A percentile compares a stretch with the other conserved stretches of the same genome.
phyloP scores from a whole-genome alignment of 495 filamentous ascomycete species.

The Xylaria flabelliformis region DNA sequence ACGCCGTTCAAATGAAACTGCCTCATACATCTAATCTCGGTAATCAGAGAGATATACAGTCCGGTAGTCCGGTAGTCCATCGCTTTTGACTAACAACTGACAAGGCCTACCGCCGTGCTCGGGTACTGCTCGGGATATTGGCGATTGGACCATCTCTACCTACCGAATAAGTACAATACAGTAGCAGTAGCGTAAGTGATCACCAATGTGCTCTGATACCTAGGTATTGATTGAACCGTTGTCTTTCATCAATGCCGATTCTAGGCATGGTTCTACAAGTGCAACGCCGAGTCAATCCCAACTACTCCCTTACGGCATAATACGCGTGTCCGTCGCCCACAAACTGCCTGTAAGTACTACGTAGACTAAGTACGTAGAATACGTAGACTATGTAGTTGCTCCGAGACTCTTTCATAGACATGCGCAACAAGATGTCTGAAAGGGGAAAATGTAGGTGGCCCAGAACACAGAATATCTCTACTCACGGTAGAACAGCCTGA shows the following conservation, averaged over 20 bases:
- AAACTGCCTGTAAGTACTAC: background rate
- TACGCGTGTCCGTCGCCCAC: slow-evolving; percentile 1
- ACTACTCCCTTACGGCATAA: background rate
- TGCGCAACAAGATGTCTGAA: background rate
- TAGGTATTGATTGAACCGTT: background rate
- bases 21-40: background rate
- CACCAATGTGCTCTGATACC: background rate
- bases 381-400: too few species aligned
- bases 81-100: background rate
- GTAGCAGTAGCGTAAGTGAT: background rate
- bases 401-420: slow-evolving; percentile 5
- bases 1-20: background rate
- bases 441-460: background rate
- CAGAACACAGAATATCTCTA: background rate
- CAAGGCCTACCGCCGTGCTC: background rate
- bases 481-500: slow-evolving; percentile 1
- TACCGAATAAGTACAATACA: background rate
- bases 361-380: too few species aligned
- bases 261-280: slow-evolving; percentile 4
- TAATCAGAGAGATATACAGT: background rate
- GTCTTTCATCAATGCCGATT: slow-evolving; percentile 1
- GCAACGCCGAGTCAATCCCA: background rate
- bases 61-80: too few species aligned
- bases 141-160: background rate
- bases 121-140: background rate